Evolutionary conservation across 2,329 filamentous ascomycete genomes (phyloP).

Genomic region (Cladosporium sp.): DNA sequence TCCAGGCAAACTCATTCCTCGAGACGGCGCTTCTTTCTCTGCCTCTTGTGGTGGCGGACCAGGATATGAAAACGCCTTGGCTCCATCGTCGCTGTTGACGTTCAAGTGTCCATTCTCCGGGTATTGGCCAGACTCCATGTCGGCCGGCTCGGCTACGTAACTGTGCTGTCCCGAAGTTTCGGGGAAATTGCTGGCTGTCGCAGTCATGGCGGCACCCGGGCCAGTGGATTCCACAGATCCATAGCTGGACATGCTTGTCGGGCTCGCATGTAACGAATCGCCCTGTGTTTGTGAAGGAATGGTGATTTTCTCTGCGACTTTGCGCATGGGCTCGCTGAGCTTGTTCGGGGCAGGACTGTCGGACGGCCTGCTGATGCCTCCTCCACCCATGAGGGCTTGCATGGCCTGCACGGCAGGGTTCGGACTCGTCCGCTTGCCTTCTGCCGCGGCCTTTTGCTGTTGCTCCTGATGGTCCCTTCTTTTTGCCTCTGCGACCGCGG

Average conservation of each 20-base stretch:
- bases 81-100: constrained; percentile 28
- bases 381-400: constrained; percentile 38
- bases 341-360: constrained; percentile 40
- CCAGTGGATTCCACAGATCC: constrained; percentile 45
- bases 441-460: constrained; percentile 8
- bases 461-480: constrained; percentile 35
- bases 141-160: constrained; percentile 29
- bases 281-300: constrained; percentile 40
- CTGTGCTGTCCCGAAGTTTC: constrained; percentile 31
- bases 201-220: constrained; percentile 33
- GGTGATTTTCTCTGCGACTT: constrained; percentile 43
- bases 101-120: constrained; percentile 18
- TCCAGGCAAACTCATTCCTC: constrained; percentile 53
- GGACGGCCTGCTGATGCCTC: constrained; percentile 37
- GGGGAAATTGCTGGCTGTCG: constrained; percentile 46
- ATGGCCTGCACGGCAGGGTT: constrained; percentile 42
- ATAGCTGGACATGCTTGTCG: constrained; percentile 49
- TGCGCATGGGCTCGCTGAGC: constrained; percentile 44
- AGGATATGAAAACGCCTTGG: constrained; percentile 59
- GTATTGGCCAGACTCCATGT: constrained; percentile 34
- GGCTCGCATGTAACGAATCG: constrained; percentile 46
- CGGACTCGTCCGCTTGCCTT: constrained; percentile 38
- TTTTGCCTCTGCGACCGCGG: constrained; percentile 44
- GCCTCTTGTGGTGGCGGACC: constrained; percentile 48
- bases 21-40: constrained; percentile 44